These are phyloP conservation scores for Entomortierella chlamydospora DNA, from an alignment of 192 early-diverging fungal genomes.

Conservation along the genomic window DNA sequence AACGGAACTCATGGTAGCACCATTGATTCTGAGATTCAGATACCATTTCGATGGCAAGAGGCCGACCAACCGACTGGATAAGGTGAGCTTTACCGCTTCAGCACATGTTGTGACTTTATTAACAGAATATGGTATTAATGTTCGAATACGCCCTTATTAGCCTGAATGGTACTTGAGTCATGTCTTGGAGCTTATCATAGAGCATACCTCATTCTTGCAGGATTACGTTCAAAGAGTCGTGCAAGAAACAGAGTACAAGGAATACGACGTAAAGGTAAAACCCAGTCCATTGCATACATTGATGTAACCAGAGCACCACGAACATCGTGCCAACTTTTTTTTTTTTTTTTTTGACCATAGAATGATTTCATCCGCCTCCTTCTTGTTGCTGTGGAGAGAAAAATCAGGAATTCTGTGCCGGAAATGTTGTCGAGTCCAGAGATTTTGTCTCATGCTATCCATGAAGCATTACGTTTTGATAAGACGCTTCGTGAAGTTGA, in stretches of 20 bases:
- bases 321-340: background rate
- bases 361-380: slow-evolving; percentile 76
- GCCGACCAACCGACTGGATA: slow-evolving; percentile 79
- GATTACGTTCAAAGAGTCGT: slow-evolving; percentile 72
- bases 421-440: slow-evolving; percentile 66
- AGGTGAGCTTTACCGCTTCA: slow-evolving; percentile 55
- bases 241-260: slow-evolving; percentile 56
- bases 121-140: background rate
- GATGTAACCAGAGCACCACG: too few species aligned
- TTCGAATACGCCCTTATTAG: slow-evolving; percentile 20
- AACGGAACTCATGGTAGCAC: slow-evolving; percentile 65
- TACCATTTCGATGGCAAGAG: slow-evolving; percentile 80
- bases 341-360: too few species aligned
- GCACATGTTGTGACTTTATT: too few species aligned
- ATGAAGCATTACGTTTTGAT: slow-evolving; percentile 76
- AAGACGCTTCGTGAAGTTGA: slow-evolving; percentile 72
- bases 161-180: slow-evolving; percentile 85
- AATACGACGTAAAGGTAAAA: slow-evolving; percentile 63
- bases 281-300: too few species aligned
- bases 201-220: slow-evolving; percentile 73
- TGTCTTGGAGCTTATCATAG: slow-evolving; percentile 65
- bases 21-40: slow-evolving; percentile 73
- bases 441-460: slow-evolving; percentile 72
- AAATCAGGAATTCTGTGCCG: slow-evolving; percentile 65
- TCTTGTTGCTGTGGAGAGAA: slow-evolving; percentile 64